phyloP scores from a whole-genome alignment of 306 rosid species.

The Carpinus fangiana region DNA sequence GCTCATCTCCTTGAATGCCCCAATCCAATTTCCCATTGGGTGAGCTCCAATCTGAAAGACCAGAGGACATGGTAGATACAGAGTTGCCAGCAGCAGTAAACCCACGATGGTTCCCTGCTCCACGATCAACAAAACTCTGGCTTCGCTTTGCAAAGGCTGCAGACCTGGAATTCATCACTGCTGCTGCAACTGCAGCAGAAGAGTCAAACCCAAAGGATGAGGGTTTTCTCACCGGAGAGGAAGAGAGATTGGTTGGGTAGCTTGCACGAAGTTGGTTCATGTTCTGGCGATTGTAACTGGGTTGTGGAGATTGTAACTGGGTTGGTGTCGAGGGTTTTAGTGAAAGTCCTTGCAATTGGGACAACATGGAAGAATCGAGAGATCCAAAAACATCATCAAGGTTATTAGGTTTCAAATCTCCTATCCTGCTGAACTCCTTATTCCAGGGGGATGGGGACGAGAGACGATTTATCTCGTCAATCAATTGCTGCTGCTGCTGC shows the following conservation, averaged over 20 bases:
- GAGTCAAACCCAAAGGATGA: constrained; percentile 72
- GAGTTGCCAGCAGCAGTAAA: constrained; percentile 57
- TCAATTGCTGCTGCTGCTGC: constrained; percentile 66
- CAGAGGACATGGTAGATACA: constrained; percentile 54
- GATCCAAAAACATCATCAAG: constrained; percentile 82
- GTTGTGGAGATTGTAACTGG: constrained; percentile 64
- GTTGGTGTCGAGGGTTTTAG: constrained; percentile 54
- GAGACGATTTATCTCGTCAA: constrained; percentile 88
- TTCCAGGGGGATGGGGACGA: constrained; percentile 75
- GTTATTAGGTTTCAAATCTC: constrained; percentile 80
- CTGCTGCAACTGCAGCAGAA: constrained; percentile 82
- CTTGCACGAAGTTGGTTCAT: constrained; percentile 90
- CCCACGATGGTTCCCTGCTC: constrained; percentile 53
- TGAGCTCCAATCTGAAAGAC: constrained; percentile 78
- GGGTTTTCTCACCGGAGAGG: constrained; percentile 78
- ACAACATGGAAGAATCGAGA: constrained; percentile 57
- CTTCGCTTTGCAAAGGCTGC: constrained; percentile 90
- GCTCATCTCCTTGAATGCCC: constrained; percentile 87
- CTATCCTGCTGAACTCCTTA: constrained; percentile 55
- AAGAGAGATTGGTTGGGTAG: constrained; percentile 74
- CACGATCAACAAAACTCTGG: constrained; percentile 94
- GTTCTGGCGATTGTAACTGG: constrained; percentile 77
- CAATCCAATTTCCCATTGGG: constrained; percentile 84
- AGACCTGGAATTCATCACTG: constrained; percentile 92
- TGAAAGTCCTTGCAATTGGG: constrained; percentile 71